Percentiles rank a stretch among this genome's conserved stretches.
phyloP scores from a whole-genome alignment of 495 filamentous ascomycete genomes.

The Hyaloscypha bicolor region DNA sequence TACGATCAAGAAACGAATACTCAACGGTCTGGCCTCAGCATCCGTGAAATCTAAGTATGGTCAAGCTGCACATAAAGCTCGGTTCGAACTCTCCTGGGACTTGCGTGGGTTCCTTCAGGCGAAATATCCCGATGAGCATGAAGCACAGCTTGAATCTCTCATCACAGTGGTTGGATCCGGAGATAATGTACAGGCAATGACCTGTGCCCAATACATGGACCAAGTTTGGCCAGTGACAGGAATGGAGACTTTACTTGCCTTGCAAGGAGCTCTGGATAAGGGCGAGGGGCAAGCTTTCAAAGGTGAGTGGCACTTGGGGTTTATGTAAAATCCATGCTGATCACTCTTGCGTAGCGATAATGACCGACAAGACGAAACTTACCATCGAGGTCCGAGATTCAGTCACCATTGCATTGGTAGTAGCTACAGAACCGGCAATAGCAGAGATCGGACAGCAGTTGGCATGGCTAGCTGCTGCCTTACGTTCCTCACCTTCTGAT shows the following conservation, averaged over 20 bases:
- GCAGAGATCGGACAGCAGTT: slow-evolving; percentile 25
- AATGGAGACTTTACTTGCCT: slow-evolving; percentile 22
- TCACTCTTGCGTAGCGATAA: no score
- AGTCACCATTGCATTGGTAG: background rate
- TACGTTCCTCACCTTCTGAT: slow-evolving; percentile 17
- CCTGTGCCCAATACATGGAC: slow-evolving; percentile 34
- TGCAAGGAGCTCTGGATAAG: slow-evolving; percentile 23
- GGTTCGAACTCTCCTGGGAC: slow-evolving; percentile 28
- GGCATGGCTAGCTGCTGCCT: slow-evolving; percentile 23
- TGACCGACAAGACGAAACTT: slow-evolving; percentile 13
- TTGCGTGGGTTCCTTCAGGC: slow-evolving; percentile 9
- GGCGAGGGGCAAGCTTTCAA: background rate
- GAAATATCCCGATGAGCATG: slow-evolving; percentile 32
- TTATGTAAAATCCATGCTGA: no score
- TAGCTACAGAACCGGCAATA: slow-evolving; percentile 14
- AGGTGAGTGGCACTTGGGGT: no score
- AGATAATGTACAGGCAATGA: slow-evolving; percentile 36
- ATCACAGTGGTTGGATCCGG: slow-evolving; percentile 38
- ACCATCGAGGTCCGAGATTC: slow-evolving; percentile 21
- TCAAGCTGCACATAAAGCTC: background rate
- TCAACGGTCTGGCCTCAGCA: background rate
- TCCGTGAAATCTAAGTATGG: no score
- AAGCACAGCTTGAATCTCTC: slow-evolving; percentile 8
- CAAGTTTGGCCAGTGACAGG: slow-evolving; percentile 41
- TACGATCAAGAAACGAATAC: background rate